These are phyloP conservation scores for Chlamydomonas incerta DNA, from an alignment of 139 green algal genomes.

Conservation along the genomic window DNA sequence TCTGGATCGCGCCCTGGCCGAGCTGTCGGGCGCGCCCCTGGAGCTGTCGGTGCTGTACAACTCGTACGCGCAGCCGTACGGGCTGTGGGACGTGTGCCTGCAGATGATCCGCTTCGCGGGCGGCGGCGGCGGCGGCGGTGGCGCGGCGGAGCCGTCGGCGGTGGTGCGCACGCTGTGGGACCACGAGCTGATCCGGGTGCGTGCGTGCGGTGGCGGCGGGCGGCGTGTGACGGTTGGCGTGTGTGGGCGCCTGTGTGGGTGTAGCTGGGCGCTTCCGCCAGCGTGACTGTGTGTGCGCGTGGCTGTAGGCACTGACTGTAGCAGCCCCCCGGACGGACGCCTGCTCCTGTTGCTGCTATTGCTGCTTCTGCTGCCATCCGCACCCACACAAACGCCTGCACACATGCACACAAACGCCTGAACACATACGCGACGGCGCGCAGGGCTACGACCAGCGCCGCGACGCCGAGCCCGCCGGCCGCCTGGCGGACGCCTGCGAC, in stretches of 20 bases:
- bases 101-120: constrained; percentile 81
- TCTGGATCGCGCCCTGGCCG: constrained; percentile 46
- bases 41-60: constrained; percentile 86
- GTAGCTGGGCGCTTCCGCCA: no score
- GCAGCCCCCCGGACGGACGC: no score
- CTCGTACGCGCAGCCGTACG: constrained; percentile 72
- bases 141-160: constrained; percentile 49
- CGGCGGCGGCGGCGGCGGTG: constrained; percentile 15
- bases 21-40: constrained; percentile 49
- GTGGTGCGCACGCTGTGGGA: constrained; percentile 87
- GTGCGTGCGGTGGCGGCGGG: not conserved
- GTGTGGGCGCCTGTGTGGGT: no score
- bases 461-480: not conserved
- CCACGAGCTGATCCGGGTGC: constrained; percentile 71
- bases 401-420: no score
- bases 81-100: constrained; percentile 82
- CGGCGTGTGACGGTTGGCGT: not conserved
- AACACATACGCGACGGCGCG: no score
- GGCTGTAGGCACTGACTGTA: no score
- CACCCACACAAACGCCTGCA: no score
- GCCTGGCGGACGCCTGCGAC: constrained; percentile 54
- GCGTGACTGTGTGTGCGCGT: no score
- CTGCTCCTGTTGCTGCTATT: no score
- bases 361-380: no score
- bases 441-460: constrained; percentile 6